Conservation (phyloP, 306 rosid species). For the Cicer bijugum region DNA sequence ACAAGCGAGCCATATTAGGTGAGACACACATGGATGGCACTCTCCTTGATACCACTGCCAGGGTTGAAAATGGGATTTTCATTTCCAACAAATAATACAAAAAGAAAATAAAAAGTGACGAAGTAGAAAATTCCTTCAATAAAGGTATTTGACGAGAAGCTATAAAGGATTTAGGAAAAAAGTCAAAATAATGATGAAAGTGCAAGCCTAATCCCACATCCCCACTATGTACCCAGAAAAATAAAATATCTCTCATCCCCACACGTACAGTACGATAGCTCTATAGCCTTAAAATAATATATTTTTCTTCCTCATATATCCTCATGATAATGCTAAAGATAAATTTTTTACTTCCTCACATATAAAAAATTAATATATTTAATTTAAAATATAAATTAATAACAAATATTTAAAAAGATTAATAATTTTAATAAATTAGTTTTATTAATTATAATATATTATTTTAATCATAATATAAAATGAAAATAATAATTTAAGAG, state of each 20-base stretch:
- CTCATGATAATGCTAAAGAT: not conserved
- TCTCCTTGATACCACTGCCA: constrained; percentile 8
- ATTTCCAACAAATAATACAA: not conserved
- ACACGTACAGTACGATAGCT: not conserved
- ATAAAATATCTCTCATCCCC: constrained; percentile 19
- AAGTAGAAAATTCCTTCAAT: constrained; percentile 35
- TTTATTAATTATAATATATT: too few species aligned
- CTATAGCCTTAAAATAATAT: not conserved
- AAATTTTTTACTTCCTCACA: too few species aligned
- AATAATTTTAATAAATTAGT: too few species aligned
- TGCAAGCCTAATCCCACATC: constrained; percentile 40
- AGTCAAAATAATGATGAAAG: constrained; percentile 54
- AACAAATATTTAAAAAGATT: too few species aligned
- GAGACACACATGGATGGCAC: constrained; percentile 37
- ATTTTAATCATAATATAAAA: too few species aligned
- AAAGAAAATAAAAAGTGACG: constrained; percentile 31
- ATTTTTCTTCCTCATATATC: constrained; percentile 20
- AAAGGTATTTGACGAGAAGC: constrained; percentile 46
- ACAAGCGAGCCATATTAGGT: constrained; percentile 30
- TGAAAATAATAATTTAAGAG: too few species aligned
- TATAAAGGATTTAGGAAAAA: not conserved
- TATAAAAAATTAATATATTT: too few species aligned
- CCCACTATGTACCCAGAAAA: not conserved
- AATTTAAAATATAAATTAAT: too few species aligned
- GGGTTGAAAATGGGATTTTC: constrained; percentile 37